Percentiles rank a stretch among this genome's conserved stretches.
Conservation (phyloP, 148 eudicot species). For the Dianthus caryophyllus region DNA sequence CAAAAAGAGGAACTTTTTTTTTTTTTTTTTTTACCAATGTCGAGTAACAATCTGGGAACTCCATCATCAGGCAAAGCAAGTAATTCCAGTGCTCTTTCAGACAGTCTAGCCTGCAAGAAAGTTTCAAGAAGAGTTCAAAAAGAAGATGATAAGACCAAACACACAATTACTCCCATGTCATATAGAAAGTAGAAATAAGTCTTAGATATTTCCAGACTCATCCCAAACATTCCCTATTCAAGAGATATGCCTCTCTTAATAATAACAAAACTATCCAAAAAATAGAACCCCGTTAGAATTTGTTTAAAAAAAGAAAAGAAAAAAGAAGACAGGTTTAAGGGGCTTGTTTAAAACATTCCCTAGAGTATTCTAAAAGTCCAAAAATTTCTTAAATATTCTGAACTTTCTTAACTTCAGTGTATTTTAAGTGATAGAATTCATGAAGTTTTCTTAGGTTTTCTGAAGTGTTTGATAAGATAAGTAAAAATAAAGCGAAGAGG, state of each 20-base stretch:
- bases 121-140: not conserved
- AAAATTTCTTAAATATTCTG: too few relatives aligned
- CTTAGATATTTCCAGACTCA: not conserved
- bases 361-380: too few relatives aligned
- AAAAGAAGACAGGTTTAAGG: too few relatives aligned
- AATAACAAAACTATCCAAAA: not conserved
- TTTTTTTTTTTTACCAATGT: slow-evolving; percentile 54
- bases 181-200: not conserved
- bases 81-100: slow-evolving; percentile 89
- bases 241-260: not conserved
- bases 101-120: slow-evolving; percentile 52
- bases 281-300: not conserved
- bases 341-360: too few relatives aligned
- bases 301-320: not conserved
- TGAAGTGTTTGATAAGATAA: not conserved
- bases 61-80: slow-evolving; percentile 88
- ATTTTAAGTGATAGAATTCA: too few relatives aligned
- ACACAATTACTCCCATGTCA: not conserved
- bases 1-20: not conserved
- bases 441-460: too few relatives aligned
- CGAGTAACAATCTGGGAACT: slow-evolving; percentile 77
- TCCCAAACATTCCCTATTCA: not conserved
- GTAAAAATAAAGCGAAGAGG: not conserved
- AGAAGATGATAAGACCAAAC: not conserved
- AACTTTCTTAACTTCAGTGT: too few relatives aligned